Evolutionary conservation across 2,329 filamentous ascomycete species (phyloP).

Genomic region (Teratosphaeria gauchensis): DNA sequence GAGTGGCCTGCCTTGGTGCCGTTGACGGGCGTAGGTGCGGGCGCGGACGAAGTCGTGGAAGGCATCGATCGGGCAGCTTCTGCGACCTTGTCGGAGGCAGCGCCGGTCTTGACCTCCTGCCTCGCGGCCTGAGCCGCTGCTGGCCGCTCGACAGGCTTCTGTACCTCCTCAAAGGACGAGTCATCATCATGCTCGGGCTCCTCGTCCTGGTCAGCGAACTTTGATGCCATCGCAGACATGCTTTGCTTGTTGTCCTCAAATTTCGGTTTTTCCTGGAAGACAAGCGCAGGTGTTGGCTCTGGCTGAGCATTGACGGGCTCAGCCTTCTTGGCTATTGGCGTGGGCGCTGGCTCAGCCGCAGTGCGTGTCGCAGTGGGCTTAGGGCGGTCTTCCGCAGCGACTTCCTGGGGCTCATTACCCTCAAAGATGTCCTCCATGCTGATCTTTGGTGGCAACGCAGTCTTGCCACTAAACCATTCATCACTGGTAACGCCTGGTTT

Average conservation of each 20-base stretch:
- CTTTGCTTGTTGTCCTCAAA: constrained; percentile 80
- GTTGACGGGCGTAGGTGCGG: neutral
- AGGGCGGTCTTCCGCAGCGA: constrained; percentile 59
- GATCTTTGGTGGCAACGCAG: constrained; percentile 74
- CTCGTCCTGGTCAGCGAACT: constrained; percentile 69
- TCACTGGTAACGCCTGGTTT: constrained; percentile 70
- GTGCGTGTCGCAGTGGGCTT: constrained; percentile 25
- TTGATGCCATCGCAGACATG: constrained; percentile 74
- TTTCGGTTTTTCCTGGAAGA: constrained; percentile 43
- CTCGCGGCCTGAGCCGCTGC: constrained; percentile 14
- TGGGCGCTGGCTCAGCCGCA: constrained; percentile 28
- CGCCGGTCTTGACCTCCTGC: constrained; percentile 13
- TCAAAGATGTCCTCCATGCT: constrained; percentile 89
- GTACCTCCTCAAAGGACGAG: constrained; percentile 79
- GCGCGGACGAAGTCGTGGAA: neutral
- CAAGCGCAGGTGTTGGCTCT: constrained; percentile 39
- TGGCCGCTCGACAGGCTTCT: constrained; percentile 61
- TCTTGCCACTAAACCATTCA: constrained; percentile 81
- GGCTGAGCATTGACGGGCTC: constrained; percentile 27
- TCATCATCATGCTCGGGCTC: constrained; percentile 50
- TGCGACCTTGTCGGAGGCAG: constrained; percentile 7
- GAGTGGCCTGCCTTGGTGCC: neutral
- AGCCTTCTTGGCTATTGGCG: constrained; percentile 38
- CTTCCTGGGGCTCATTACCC: constrained; percentile 67
- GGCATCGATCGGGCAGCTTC: neutral